These are phyloP conservation scores for Dictyophora rubrovolvata DNA, from an alignment of 768 basidiomycete species.

Conservation along the genomic window DNA sequence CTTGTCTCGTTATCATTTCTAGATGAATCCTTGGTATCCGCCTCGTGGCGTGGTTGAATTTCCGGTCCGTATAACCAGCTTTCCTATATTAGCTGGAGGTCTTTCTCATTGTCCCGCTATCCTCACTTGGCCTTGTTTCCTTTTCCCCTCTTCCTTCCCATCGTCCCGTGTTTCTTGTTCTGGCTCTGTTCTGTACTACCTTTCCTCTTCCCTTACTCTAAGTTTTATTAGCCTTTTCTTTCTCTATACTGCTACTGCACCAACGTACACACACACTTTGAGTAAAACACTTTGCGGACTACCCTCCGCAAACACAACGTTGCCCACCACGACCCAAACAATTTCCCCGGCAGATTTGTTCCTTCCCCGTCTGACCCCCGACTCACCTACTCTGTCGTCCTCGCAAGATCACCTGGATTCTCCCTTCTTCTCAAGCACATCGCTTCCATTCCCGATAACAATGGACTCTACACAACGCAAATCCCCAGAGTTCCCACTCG, in stretches of 20 bases:
- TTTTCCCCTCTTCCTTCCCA: conserved; percentile 15
- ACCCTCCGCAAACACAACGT: conserved; percentile 4
- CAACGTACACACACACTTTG: conserved; percentile 25
- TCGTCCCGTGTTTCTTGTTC: conserved; percentile 20
- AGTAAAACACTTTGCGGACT: conserved; percentile 20
- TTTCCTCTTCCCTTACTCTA: conserved; percentile 19
- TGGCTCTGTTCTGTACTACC: conserved; percentile 14
- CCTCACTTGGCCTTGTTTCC: conserved; percentile 6
- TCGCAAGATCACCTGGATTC: conserved; percentile 1
- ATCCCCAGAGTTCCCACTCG: conserved; percentile 38
- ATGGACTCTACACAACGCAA: conserved; percentile 22
- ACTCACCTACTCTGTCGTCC: conserved; percentile 2
- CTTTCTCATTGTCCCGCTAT: background rate
- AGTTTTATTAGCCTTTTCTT: conserved; percentile 23
- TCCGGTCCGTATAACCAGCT: background rate
- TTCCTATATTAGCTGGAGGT: background rate
- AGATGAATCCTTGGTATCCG: background rate
- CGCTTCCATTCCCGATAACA: conserved; percentile 2
- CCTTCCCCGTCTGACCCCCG: conserved; percentile 9
- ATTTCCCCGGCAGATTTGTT: conserved; percentile 9
- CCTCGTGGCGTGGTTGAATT: background rate
- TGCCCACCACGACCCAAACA: conserved; percentile 9
- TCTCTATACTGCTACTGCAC: conserved; percentile 24
- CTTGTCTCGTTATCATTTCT: background rate
- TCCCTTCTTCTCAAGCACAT: conserved; percentile 1